phyloP scores from a whole-genome alignment of 2,329 filamentous ascomycete species.

The Aspergillus japonicus region DNA sequence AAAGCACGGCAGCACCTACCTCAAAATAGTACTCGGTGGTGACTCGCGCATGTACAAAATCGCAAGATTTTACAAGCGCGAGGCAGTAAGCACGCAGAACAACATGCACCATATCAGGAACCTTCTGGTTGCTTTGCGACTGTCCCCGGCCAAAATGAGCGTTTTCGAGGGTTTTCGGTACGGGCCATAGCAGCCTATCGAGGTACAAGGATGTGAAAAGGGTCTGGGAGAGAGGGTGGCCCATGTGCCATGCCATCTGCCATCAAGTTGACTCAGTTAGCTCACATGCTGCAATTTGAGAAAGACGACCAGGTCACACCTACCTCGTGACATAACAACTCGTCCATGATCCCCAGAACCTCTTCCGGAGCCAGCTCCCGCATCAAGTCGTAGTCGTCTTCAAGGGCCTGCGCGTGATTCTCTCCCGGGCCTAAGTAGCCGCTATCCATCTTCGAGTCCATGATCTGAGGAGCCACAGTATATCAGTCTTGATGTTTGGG shows the following conservation, averaged over 20 bases:
- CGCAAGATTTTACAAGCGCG: slow-evolving; percentile 78
- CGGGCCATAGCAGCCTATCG: slow-evolving; percentile 74
- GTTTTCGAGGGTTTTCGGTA: slow-evolving; percentile 62
- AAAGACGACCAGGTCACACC: slow-evolving; percentile 13
- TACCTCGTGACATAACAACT: slow-evolving; percentile 85
- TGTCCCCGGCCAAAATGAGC: slow-evolving; percentile 57
- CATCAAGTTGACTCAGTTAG: slow-evolving; percentile 12
- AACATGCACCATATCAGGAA: slow-evolving; percentile 54
- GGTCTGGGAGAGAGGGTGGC: slow-evolving; percentile 93
- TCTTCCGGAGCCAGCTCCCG: slow-evolving; percentile 70
- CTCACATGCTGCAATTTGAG: not conserved
- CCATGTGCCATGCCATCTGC: slow-evolving; percentile 93
- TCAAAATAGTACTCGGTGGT: slow-evolving; percentile 88
- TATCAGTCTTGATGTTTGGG: slow-evolving; percentile 15
- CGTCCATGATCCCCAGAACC: slow-evolving; percentile 89
- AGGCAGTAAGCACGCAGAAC: slow-evolving; percentile 84
- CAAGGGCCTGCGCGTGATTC: slow-evolving; percentile 56
- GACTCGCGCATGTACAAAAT: slow-evolving; percentile 73
- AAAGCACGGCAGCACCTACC: slow-evolving; percentile 47
- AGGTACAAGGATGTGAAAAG: slow-evolving; percentile 91
- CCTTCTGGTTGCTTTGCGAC: slow-evolving; percentile 19
- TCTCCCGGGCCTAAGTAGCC: slow-evolving; percentile 77
- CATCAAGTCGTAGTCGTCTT: slow-evolving; percentile 76
- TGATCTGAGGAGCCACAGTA: slow-evolving; percentile 64
- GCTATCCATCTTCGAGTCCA: slow-evolving; percentile 99